A percentile compares a stretch with the other conserved stretches of the same genome.
Conservation (phyloP, 768 basidiomycete genomes). For the Stropharia rugosoannulata region DNA sequence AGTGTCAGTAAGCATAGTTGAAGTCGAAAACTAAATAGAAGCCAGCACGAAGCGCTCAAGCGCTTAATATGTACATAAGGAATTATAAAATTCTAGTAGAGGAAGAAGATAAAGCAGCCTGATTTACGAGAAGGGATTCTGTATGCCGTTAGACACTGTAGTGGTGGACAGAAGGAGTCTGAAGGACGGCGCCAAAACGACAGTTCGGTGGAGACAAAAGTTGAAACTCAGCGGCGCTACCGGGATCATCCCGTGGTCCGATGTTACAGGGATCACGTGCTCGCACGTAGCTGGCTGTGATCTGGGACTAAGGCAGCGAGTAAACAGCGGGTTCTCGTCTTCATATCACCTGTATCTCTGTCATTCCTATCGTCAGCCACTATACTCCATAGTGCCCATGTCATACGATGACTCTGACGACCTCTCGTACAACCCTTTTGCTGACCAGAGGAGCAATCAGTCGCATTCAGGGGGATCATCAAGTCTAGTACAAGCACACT, state of each 20-base stretch:
- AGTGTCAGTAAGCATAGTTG: too few relatives aligned
- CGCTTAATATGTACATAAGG: too few relatives aligned
- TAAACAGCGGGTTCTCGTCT: not conserved
- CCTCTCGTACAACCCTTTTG: constrained; percentile 26
- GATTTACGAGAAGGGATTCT: too few relatives aligned
- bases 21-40: too few relatives aligned
- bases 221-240: not conserved
- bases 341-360: not conserved
- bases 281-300: not conserved
- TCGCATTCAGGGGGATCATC: constrained; percentile 11
- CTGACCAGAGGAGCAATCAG: constrained; percentile 13
- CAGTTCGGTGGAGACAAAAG: not conserved
- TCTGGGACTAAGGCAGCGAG: not conserved
- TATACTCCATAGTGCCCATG: constrained; percentile 9
- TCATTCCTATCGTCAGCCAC: constrained; percentile 2
- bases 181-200: not conserved
- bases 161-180: too few relatives aligned
- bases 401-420: constrained; percentile 20
- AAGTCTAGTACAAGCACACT: constrained; percentile 20
- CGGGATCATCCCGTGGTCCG: not conserved
- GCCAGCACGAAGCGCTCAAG: too few relatives aligned
- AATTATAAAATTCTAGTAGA: too few relatives aligned
- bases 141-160: not conserved
- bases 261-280: not conserved
- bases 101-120: too few relatives aligned